Evolutionary conservation across 108 stramenopile species (phyloP).

Genomic region (Epipyxis sp.): DNA sequence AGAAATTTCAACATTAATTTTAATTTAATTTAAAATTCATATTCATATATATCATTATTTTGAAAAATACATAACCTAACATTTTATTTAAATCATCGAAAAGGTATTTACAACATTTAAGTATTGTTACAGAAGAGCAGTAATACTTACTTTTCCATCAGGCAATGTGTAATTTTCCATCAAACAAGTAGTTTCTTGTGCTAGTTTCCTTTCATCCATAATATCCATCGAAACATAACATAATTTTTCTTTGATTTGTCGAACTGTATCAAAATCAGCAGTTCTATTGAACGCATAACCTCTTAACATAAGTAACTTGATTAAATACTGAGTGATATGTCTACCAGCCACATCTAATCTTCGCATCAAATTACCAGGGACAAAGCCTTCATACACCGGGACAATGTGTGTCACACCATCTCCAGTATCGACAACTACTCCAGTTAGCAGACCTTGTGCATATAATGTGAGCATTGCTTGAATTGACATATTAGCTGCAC

Average conservation of each 20-base stretch:
- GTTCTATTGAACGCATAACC: constrained; percentile 59
- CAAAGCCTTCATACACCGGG: constrained; percentile 55
- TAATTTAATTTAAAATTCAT: too few species aligned
- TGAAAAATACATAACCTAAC: too few species aligned
- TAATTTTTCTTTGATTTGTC: constrained; percentile 58
- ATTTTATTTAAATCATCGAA: too few species aligned
- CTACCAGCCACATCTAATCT: constrained; percentile 57
- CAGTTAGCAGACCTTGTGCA: constrained; percentile 54
- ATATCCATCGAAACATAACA: constrained; percentile 60
- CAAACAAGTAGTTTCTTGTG: constrained; percentile 63
- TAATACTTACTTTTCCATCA: too few species aligned
- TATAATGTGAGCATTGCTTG: constrained; percentile 61
- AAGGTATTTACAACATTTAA: too few species aligned
- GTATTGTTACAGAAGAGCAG: too few species aligned
- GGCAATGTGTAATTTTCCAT: constrained; percentile 60
- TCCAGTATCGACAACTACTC: constrained; percentile 57
- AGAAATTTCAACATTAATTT: too few species aligned
- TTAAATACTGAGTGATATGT: constrained; percentile 53
- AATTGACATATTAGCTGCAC: constrained; percentile 44
- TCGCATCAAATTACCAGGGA: constrained; percentile 49
- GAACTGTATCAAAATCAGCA: constrained; percentile 57
- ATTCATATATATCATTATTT: too few species aligned
- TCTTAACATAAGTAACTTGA: constrained; percentile 53
- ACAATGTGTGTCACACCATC: constrained; percentile 62
- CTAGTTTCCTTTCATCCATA: constrained; percentile 54